These are phyloP conservation scores for Penicillium nucicola DNA, from an alignment of 495 filamentous ascomycete genomes.

Conservation along the genomic window DNA sequence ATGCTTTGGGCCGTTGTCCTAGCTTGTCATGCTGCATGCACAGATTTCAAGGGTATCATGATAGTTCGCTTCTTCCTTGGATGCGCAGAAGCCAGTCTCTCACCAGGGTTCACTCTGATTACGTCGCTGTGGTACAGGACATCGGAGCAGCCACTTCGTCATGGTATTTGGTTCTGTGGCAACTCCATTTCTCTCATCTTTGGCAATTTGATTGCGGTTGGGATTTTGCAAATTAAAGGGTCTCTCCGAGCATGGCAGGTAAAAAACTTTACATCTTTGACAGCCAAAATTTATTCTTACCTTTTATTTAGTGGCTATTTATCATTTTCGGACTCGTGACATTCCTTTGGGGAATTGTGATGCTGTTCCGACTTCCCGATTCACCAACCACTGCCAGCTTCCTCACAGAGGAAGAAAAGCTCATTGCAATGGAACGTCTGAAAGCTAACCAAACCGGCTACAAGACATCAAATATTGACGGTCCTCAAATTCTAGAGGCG, in stretches of 20 bases:
- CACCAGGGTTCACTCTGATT: constrained; percentile 21
- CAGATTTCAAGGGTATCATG: constrained; percentile 45
- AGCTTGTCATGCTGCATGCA: constrained; percentile 45
- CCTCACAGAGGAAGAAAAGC: constrained; percentile 38
- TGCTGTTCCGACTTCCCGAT: constrained; percentile 45
- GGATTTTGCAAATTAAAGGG: constrained; percentile 20
- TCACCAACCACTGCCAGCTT: constrained; percentile 43
- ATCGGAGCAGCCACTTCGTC: constrained; percentile 48
- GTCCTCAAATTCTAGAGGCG: constrained; percentile 44
- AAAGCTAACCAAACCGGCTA: constrained; percentile 53
- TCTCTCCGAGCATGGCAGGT: constrained; percentile 21
- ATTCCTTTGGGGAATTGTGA: constrained; percentile 31
- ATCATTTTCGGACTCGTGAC: constrained; percentile 30
- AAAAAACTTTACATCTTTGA: neutral
- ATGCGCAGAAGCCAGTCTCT: constrained; percentile 44
- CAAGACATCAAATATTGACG: constrained; percentile 51
- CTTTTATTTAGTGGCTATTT: constrained; percentile 14
- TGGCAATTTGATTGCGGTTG: constrained; percentile 20
- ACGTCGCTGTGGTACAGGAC: constrained; percentile 42
- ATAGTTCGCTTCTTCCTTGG: constrained; percentile 48
- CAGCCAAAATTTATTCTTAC: neutral
- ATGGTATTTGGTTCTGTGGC: constrained; percentile 48
- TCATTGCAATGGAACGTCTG: constrained; percentile 48
- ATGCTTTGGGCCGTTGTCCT: constrained; percentile 40
- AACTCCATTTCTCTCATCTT: constrained; percentile 23